Conservation (phyloP, 495 filamentous ascomycete genomes). For the Aspergillus coremiiformis region DNA sequence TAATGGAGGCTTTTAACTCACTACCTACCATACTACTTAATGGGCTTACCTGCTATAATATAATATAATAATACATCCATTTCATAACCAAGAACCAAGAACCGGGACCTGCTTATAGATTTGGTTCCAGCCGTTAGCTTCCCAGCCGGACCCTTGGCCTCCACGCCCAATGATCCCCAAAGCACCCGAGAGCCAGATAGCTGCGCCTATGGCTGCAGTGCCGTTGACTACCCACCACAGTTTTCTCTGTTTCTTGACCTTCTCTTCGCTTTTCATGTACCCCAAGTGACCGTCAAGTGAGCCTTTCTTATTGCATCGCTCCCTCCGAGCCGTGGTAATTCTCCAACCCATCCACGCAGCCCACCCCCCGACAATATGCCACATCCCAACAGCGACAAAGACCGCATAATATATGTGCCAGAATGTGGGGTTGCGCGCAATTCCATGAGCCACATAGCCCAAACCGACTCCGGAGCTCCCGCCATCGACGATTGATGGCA, state of each 20-base stretch:
- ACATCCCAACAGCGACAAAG: conserved; percentile 61
- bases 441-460: conserved; percentile 78
- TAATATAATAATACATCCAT: no score
- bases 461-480: conserved; percentile 76
- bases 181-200: conserved; percentile 72
- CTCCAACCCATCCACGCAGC: conserved; percentile 62
- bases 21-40: no score
- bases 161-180: conserved; percentile 67
- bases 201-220: conserved; percentile 47
- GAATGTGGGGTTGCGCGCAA: conserved; percentile 58
- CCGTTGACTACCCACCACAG: conserved; percentile 65
- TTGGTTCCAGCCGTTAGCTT: conserved; percentile 70
- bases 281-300: conserved; percentile 33
- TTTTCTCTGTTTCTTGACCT: conserved; percentile 42
- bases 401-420: conserved; percentile 58
- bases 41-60: no score
- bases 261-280: conserved; percentile 31
- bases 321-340: conserved; percentile 33
- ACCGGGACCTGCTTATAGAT: conserved; percentile 51
- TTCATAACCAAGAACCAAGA: conserved; percentile 44
- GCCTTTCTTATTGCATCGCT: conserved; percentile 28
- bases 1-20: no score
- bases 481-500: conserved; percentile 69
- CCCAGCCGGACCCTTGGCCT: conserved; percentile 66
- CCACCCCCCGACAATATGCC: conserved; percentile 78